A percentile compares a stretch with the other conserved stretches of the same genome.
phyloP scores from a whole-genome alignment of 2,329 filamentous ascomycete species.

The Aspergillus vadensis region DNA sequence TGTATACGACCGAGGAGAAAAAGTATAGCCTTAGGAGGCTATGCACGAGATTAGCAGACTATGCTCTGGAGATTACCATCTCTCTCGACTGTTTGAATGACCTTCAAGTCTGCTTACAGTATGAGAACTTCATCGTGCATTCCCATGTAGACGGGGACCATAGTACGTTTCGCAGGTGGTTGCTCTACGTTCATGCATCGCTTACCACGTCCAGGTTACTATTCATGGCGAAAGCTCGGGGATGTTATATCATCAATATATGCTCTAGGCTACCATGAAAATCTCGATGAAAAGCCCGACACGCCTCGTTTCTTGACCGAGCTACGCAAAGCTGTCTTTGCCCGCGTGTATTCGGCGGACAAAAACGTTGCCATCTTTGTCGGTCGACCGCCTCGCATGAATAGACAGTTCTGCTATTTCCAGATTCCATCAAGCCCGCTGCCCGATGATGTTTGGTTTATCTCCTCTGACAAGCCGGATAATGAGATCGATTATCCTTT shows the following conservation, averaged over 20 bases:
- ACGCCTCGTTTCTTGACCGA: conserved; percentile 42
- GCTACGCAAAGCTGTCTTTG: conserved; percentile 44
- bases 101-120: conserved; percentile 49
- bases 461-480: no score
- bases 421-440: conserved; percentile 15
- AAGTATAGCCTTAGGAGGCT: conserved; percentile 30
- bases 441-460: not conserved
- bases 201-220: conserved; percentile 39
- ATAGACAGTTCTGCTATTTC: conserved; percentile 44
- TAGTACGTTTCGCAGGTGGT: conserved; percentile 34
- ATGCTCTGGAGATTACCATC: conserved; percentile 40
- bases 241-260: conserved; percentile 51
- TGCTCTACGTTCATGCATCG: not conserved
- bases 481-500: no score
- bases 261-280: conserved; percentile 51
- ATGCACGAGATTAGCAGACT: conserved; percentile 35
- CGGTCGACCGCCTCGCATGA: conserved; percentile 50
- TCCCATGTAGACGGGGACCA: conserved; percentile 49
- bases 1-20: conserved; percentile 32
- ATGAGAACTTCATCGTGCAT: conserved; percentile 52
- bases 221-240: conserved; percentile 51
- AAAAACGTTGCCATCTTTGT: conserved; percentile 53
- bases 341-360: conserved; percentile 48
- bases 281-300: conserved; percentile 31
- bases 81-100: conserved; percentile 44